Base-by-base conservation (phyloP, 805 yeast species). In the Pichia deserticola region DNA sequence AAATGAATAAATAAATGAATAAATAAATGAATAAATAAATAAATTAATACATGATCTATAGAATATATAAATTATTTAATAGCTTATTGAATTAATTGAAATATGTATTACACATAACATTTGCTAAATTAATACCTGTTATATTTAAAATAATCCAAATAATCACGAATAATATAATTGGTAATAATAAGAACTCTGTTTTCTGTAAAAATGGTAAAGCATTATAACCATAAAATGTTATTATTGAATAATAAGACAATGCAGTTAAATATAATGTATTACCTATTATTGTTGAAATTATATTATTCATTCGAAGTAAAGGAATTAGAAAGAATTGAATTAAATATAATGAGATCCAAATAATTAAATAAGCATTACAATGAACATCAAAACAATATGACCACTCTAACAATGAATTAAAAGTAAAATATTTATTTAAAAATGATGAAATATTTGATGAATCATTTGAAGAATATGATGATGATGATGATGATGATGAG, bases 361-460 rank as follows among this genome's bases (percentile, higher is more conserved):
- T 81, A 13, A 84, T 72, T 54, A 89, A 68, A 62, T 86, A 89
- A n/a, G 96, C 78, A 65, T 90, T 90, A 70, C 96, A 88, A 67
- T 90, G 97, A 30, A 89, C 83, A 60, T 89, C 97, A 63, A 90
- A 90, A 69, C 97, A 89, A 63, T 88, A 89, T 1, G 92, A 89
- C 97, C 97, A 90, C 63, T 90, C 97, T 48, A 88, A 69, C 39
- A 73, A 68, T n/a, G 68, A 61, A 35, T 61, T 57, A 8, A 51
- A 56, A 61, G 73, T 62, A 59, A 72, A 41, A 3, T 56, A 33
- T 42, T 61, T 65, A 32, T 65, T 64, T 38, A 69, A 47, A 29
- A 59, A 27, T 28, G 35, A 20, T 20, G 33, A 13, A 50, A 54
- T 60, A 61, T 3, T 20, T 20, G 20, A 12, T 29, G 37, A 25